Conservation (phyloP, 2,329 filamentous ascomycete species). For the Trichophyton benhamiae region DNA sequence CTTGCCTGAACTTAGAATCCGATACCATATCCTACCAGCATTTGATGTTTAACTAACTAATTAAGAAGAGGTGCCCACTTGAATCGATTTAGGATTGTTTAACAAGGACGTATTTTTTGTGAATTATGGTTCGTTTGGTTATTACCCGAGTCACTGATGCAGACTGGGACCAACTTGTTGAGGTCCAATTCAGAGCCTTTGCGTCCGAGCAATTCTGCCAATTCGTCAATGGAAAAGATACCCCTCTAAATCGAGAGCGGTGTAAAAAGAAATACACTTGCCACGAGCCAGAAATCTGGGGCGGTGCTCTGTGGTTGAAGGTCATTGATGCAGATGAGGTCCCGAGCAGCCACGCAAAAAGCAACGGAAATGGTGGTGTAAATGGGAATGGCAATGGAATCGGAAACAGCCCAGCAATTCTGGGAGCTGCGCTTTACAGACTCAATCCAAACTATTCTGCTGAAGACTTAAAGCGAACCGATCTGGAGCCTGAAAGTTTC, state of each 20-base stretch:
- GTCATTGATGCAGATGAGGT: slow-evolving; percentile 7
- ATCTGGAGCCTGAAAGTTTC: slow-evolving; percentile 7
- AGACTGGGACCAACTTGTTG: slow-evolving; percentile 12
- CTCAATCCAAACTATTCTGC: slow-evolving; percentile 7
- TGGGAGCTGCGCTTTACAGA: slow-evolving; percentile 10
- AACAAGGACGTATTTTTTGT: neutral
- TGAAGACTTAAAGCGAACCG: neutral
- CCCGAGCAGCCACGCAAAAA: neutral
- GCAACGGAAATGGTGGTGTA: neutral
- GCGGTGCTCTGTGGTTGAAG: slow-evolving; percentile 12
- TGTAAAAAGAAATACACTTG: slow-evolving; percentile 7
- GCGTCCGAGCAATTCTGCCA: slow-evolving; percentile 9
- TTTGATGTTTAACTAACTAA: neutral
- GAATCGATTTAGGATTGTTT: neutral
- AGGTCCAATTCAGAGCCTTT: slow-evolving; percentile 11
- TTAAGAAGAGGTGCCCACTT: neutral
- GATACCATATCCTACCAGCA: neutral
- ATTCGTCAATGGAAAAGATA: slow-evolving; percentile 6
- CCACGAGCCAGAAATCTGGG: neutral
- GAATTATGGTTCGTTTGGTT: slow-evolving; percentile 6
- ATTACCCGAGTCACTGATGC: slow-evolving; percentile 7
- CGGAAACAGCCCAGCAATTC: neutral
- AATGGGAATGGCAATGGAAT: neutral
- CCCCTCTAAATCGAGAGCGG: slow-evolving; percentile 6
- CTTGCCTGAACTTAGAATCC: neutral